phyloP scores from a whole-genome alignment of 768 basidiomycete genomes.

The Tricholoma bakamatsutake region DNA sequence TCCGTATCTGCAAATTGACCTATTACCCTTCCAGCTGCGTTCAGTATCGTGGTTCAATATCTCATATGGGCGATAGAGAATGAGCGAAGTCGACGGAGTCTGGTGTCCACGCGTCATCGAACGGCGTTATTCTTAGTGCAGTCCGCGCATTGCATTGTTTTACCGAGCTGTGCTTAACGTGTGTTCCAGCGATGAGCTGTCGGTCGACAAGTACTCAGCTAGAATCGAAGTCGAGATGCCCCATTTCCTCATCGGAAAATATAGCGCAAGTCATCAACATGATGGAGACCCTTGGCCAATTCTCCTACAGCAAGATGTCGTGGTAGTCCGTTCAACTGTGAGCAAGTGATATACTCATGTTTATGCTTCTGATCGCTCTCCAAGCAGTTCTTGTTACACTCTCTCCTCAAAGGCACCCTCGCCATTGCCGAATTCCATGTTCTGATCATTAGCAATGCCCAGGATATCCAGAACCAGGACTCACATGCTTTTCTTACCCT shows the following conservation, averaged over 20 bases:
- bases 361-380: background rate
- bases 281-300: conserved; percentile 20
- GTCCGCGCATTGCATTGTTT: conserved; percentile 13
- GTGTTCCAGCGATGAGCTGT: conserved; percentile 15
- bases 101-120: conserved; percentile 14
- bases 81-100: conserved; percentile 16
- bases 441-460: conserved; percentile 39
- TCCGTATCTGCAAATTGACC: background rate
- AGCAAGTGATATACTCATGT: conserved; percentile 9
- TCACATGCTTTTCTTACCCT: conserved; percentile 31
- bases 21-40: conserved; percentile 18
- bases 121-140: conserved; percentile 28
- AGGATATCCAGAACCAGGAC: conserved; percentile 29
- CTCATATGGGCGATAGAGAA: conserved; percentile 23
- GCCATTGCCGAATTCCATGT: conserved; percentile 38
- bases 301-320: conserved; percentile 26
- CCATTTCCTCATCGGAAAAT: conserved; percentile 19
- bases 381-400: conserved; percentile 34
- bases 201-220: conserved; percentile 15
- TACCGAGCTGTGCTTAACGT: background rate
- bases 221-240: conserved; percentile 17
- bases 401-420: conserved; percentile 30
- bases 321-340: conserved; percentile 37
- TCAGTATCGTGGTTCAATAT: conserved; percentile 20
- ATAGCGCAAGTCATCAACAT: conserved; percentile 16